phyloP scores from a whole-genome alignment of 805 yeast genomes.

The Nakazawaea wickerhamii region DNA sequence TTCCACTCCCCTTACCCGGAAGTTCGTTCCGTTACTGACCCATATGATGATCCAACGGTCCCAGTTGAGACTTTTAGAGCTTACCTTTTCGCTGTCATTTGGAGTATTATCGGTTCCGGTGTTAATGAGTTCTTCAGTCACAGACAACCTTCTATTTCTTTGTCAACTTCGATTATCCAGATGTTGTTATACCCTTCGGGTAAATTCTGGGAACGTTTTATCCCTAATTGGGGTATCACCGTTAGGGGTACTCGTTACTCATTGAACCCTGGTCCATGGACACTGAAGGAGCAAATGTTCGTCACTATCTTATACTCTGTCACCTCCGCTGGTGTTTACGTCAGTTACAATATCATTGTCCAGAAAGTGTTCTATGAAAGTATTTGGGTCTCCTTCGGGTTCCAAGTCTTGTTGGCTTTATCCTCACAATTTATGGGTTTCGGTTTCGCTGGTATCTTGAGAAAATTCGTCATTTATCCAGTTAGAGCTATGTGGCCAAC shows the following conservation, averaged over 20 bases:
- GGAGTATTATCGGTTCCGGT: background rate
- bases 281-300: background rate
- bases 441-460: slow-evolving; percentile 1
- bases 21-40: background rate
- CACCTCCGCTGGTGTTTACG: background rate
- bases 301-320: background rate
- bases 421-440: background rate
- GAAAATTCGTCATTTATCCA: slow-evolving; percentile 1
- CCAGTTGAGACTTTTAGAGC: background rate
- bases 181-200: background rate
- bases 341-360: background rate
- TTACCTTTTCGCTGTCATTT: background rate
- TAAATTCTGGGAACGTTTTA: background rate
- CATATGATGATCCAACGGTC: background rate
- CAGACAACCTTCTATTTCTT: background rate
- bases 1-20: background rate
- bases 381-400: background rate
- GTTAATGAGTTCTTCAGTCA: background rate
- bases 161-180: background rate
- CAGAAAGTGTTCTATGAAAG: background rate
- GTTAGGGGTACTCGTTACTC: background rate
- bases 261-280: background rate
- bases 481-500: background rate
- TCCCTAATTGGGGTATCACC: background rate
- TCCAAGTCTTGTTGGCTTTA: background rate